A percentile compares a stretch with the other conserved stretches of the same genome.
Conservation (phyloP, 73 alveolate genomes). For the Paramecium bursaria region DNA sequence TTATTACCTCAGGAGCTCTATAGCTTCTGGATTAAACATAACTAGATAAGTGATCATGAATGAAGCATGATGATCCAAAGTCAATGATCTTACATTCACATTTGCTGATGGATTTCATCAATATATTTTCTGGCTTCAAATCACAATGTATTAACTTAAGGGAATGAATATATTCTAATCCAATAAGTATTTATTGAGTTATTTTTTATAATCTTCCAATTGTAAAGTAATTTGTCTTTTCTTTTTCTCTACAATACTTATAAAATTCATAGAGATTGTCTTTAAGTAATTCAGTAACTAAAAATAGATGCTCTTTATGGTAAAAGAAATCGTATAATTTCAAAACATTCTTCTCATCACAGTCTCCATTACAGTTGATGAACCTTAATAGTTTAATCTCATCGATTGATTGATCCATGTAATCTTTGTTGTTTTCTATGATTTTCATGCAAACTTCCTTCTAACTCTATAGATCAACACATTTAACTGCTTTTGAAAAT, state of each 20-base stretch:
- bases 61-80: constrained; percentile 81
- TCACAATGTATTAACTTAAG: constrained; percentile 67
- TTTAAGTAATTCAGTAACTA: constrained; percentile 96
- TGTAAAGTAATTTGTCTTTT: constrained; percentile 93
- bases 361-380: constrained; percentile 96
- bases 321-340: constrained; percentile 68
- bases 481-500: constrained; percentile 96
- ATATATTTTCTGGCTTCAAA: constrained; percentile 65
- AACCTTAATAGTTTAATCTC: constrained; percentile 98
- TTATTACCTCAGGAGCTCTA: constrained; percentile 86
- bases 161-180: constrained; percentile 80
- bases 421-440: constrained; percentile 99
- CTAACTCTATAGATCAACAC: constrained; percentile 95
- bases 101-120: constrained; percentile 71
- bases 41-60: constrained; percentile 71
- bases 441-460: constrained; percentile 98
- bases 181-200: constrained; percentile 78
- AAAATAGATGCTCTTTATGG: constrained; percentile 97
- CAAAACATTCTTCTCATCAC: constrained; percentile 88
- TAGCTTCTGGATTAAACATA: constrained; percentile 80
- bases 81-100: constrained; percentile 79
- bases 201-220: constrained; percentile 72
- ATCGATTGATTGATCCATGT: constrained; percentile 97
- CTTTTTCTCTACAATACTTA: constrained; percentile 96
- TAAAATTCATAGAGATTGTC: constrained; percentile 99